These are phyloP conservation scores for Amaranthus hypochondriacus DNA, from an alignment of 148 eudicot genomes.

Conservation along the genomic window DNA sequence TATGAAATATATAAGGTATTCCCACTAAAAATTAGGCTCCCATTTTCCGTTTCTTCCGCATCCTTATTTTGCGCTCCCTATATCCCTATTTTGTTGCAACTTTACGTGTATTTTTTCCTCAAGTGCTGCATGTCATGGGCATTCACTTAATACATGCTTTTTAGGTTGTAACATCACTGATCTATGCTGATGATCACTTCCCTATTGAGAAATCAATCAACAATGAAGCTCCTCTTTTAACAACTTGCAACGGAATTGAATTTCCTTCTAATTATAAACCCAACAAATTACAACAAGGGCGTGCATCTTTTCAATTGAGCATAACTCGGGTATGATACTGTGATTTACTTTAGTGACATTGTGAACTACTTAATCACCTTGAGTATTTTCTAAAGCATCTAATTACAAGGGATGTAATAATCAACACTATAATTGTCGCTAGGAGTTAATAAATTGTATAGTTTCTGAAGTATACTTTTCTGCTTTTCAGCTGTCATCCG, in stretches of 20 bases:
- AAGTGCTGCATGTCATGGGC: not conserved
- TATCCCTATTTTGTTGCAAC: not conserved
- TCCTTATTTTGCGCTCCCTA: not conserved
- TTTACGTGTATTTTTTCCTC: not conserved
- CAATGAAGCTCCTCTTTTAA: conserved; percentile 70
- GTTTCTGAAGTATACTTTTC: conserved; percentile 10
- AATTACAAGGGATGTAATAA: not conserved
- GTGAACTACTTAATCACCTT: not conserved
- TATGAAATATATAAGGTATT: too few species aligned
- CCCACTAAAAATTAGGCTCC: not conserved
- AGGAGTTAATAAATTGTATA: not conserved
- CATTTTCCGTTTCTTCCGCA: not conserved
- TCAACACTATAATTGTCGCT: not conserved
- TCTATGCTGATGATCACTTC: conserved; percentile 55
- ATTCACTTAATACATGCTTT: conserved; percentile 5
- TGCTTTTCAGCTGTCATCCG: conserved; percentile 65
- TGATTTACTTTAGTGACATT: not conserved
- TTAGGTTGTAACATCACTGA: conserved; percentile 81
- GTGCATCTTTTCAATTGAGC: conserved; percentile 71
- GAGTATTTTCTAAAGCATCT: not conserved
- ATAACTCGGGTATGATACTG: conserved; percentile 64
- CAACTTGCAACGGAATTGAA: conserved; percentile 62
- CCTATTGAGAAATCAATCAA: conserved; percentile 58
- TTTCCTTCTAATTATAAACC: conserved; percentile 58
- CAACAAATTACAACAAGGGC: conserved; percentile 55